Percentiles rank a stretch among this genome's conserved stretches.
Evolutionary conservation across 768 basidiomycete species (phyloP).

Genomic region (Kwoniella bestiolae): DNA sequence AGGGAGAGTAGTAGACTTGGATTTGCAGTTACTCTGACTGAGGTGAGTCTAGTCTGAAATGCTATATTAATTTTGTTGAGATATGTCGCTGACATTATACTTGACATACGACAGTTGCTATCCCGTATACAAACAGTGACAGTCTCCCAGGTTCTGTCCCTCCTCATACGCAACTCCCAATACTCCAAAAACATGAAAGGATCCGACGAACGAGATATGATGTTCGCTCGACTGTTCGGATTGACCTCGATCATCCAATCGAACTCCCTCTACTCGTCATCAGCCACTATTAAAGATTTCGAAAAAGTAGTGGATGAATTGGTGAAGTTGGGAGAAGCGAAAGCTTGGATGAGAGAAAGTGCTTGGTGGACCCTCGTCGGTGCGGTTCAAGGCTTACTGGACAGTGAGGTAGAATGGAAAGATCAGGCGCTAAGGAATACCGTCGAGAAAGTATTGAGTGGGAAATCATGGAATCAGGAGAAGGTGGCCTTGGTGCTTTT

Average conservation of each 20-base stretch:
- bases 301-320: conserved; percentile 67
- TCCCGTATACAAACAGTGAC: conserved; percentile 77
- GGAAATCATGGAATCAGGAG: conserved; percentile 77
- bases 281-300: conserved; percentile 68
- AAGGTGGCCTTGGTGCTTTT: conserved; percentile 80
- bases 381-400: conserved; percentile 67
- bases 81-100: not conserved
- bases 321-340: conserved; percentile 73
- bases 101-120: conserved; percentile 65
- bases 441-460: conserved; percentile 64
- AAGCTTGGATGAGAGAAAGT: conserved; percentile 88
- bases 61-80: not conserved
- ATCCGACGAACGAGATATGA: conserved; percentile 87
- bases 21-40: conserved; percentile 93
- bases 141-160: conserved; percentile 73
- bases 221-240: conserved; percentile 92
- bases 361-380: conserved; percentile 81
- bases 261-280: conserved; percentile 69
- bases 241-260: conserved; percentile 83
- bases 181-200: conserved; percentile 77
- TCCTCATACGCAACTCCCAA: conserved; percentile 74
- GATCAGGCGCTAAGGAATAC: conserved; percentile 65
- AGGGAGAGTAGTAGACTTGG: conserved; percentile 91
- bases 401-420: conserved; percentile 72
- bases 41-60: conserved; percentile 64